Percentiles rank a stretch among this genome's conserved stretches.
Conservation (phyloP, 345 rosid genomes). For the Arabis hirsuta region DNA sequence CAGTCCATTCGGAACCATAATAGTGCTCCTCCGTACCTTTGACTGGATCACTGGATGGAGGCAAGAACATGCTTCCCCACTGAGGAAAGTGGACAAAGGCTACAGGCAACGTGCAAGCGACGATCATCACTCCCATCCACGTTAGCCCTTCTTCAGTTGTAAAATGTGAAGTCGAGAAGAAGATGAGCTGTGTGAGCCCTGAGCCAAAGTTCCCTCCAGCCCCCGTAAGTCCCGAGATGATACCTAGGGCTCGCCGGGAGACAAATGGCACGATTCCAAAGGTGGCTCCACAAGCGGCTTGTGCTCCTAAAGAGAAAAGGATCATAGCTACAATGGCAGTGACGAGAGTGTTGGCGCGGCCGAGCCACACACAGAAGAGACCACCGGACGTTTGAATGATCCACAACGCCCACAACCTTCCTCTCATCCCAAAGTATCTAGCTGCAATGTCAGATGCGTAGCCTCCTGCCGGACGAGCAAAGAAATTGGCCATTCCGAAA, state of each 20-base stretch:
- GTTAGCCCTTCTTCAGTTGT: slow-evolving; percentile 50
- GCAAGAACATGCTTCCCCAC: slow-evolving; percentile 70
- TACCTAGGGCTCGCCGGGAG: slow-evolving; percentile 58
- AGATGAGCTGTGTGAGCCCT: slow-evolving; percentile 55
- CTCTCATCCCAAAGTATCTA: slow-evolving; percentile 56
- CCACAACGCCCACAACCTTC: slow-evolving; percentile 59
- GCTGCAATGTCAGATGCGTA: slow-evolving; percentile 52
- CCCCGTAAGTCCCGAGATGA: slow-evolving; percentile 59
- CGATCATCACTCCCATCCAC: slow-evolving; percentile 64
- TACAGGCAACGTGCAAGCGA: slow-evolving; percentile 57
- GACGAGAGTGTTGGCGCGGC: slow-evolving; percentile 45
- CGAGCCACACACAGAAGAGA: slow-evolving; percentile 58
- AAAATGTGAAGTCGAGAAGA: slow-evolving; percentile 48
- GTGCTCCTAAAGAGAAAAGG: slow-evolving; percentile 62
- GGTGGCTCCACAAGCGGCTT: slow-evolving; percentile 68
- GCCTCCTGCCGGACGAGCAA: slow-evolving; percentile 62
- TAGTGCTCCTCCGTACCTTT: slow-evolving; percentile 51
- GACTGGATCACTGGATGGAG: slow-evolving; percentile 45
- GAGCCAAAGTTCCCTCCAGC: slow-evolving; percentile 71
- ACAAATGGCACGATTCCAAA: slow-evolving; percentile 62
- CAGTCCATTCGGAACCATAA: slow-evolving; percentile 52
- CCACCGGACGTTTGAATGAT: slow-evolving; percentile 62
- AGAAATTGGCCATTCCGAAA: slow-evolving; percentile 64
- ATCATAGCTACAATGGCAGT: slow-evolving; percentile 52
- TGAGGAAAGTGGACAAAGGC: slow-evolving; percentile 57